A percentile compares a stretch with the other conserved stretches of the same genome.
Evolutionary conservation across 495 filamentous ascomycete species (phyloP).

Genomic region (Penicillium robsamsonii): DNA sequence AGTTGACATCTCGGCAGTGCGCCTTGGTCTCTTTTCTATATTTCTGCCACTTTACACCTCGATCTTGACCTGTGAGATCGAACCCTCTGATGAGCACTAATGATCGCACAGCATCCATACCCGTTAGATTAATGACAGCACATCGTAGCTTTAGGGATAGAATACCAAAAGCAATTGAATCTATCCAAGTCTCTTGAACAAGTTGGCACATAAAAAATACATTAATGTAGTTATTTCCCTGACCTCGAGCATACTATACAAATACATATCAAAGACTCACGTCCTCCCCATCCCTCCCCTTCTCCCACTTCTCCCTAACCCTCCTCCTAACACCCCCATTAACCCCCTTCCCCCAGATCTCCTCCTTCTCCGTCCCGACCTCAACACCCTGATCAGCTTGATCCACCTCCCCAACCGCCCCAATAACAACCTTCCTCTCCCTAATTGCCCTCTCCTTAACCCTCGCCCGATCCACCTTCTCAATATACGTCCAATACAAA

Average conservation of each 20-base stretch:
- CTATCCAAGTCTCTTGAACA: neutral
- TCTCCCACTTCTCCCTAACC: conserved; percentile 46
- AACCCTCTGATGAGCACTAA: conserved; percentile 29
- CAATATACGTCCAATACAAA: conserved; percentile 82
- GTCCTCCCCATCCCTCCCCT: conserved; percentile 22
- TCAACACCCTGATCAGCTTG: conserved; percentile 2
- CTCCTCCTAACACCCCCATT: conserved; percentile 48
- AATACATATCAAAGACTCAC: neutral
- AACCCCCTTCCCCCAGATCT: conserved; percentile 47
- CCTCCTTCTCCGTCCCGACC: conserved; percentile 33
- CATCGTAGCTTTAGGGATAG: conserved; percentile 28
- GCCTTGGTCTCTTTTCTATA: conserved; percentile 3
- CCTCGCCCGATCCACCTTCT: conserved; percentile 72
- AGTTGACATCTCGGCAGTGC: conserved; percentile 19
- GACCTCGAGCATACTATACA: conserved; percentile 2
- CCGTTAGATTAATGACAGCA: conserved; percentile 33
- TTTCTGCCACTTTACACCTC: conserved; percentile 15
- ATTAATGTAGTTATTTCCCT: neutral
- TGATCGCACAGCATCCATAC: conserved; percentile 34
- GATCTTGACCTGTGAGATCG: conserved; percentile 10
- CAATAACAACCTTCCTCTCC: conserved; percentile 74
- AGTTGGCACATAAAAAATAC: neutral
- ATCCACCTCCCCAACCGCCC: conserved; percentile 34
- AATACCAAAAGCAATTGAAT: conserved; percentile 16
- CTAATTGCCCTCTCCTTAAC: conserved; percentile 58